Percentiles rank a stretch among this genome's conserved stretches.
Evolutionary conservation across 306 rosid species (phyloP).

Genomic region (Cicer chorassanicum): DNA sequence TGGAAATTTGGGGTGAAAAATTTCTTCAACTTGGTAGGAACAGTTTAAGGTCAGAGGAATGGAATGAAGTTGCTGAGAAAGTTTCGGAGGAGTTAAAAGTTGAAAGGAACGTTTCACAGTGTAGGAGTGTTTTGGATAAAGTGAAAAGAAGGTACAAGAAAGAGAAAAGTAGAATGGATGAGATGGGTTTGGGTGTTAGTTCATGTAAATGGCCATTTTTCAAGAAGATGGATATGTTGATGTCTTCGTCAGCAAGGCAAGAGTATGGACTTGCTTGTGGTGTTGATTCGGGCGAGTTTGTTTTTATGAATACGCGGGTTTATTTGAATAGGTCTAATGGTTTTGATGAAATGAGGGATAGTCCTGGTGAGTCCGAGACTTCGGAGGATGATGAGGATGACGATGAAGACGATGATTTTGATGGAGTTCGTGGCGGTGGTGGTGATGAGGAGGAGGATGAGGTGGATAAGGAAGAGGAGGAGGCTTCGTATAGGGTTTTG

Average conservation of each 20-base stretch:
- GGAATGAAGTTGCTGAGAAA: constrained; percentile 74
- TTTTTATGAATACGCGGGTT: constrained; percentile 76
- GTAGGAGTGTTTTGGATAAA: constrained; percentile 63
- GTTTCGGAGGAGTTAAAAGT: constrained; percentile 63
- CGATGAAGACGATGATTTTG: constrained; percentile 40
- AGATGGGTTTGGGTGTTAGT: constrained; percentile 59
- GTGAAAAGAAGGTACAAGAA: constrained; percentile 78
- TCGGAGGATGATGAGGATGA: constrained; percentile 54
- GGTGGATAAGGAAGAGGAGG: constrained; percentile 45
- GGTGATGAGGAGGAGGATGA: constrained; percentile 36
- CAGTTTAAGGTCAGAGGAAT: constrained; percentile 82
- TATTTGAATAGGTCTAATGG: constrained; percentile 79
- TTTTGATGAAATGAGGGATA: constrained; percentile 91
- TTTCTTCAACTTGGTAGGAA: constrained; percentile 78
- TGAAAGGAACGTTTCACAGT: constrained; percentile 57
- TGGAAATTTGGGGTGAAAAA: constrained; percentile 84
- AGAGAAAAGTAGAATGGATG: constrained; percentile 66
- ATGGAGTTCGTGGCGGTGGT: constrained; percentile 13
- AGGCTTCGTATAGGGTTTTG: constrained; percentile 60
- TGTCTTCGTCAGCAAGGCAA: constrained; percentile 68
- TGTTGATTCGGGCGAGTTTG: constrained; percentile 86
- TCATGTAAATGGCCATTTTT: constrained; percentile 67
- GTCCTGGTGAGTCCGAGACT: constrained; percentile 78
- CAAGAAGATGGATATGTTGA: constrained; percentile 84
- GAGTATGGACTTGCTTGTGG: constrained; percentile 80